Percentiles rank a stretch among this genome's conserved stretches.
phyloP scores from a whole-genome alignment of 208 protist species.

The Entamoeba invadens region DNA sequence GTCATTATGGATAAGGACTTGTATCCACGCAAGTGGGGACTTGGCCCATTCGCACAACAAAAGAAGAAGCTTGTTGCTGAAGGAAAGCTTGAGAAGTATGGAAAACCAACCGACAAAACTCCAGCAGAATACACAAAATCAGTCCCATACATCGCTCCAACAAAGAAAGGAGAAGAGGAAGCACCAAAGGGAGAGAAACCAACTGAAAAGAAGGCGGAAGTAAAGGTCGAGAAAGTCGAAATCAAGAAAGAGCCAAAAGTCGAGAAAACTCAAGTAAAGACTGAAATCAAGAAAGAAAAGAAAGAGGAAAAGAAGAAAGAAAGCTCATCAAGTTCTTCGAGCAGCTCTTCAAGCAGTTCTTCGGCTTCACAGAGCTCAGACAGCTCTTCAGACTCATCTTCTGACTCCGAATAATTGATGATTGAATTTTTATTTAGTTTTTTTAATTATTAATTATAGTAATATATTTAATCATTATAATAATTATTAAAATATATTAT shows the following conservation, averaged over 20 bases:
- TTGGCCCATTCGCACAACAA: slow-evolving; percentile 52
- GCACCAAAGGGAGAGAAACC: neutral
- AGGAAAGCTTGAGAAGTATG: slow-evolving; percentile 27
- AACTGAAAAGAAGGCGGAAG: neutral
- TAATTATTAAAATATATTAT: too few species aligned
- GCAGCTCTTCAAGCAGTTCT: neutral
- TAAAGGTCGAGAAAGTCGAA: neutral
- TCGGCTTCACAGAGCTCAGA: neutral
- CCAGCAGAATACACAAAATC: slow-evolving; percentile 4
- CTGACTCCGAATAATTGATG: too few species aligned
- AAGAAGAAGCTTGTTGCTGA: slow-evolving; percentile 14
- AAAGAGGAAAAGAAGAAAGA: neutral
- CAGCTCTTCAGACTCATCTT: neutral
- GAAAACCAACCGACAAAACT: slow-evolving; percentile 16
- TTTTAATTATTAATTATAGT: too few species aligned
- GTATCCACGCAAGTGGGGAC: slow-evolving; percentile 85
- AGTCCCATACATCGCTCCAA: neutral
- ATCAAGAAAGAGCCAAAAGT: too few species aligned
- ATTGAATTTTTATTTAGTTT: too few species aligned
- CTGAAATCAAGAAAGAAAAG: neutral
- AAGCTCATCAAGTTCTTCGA: neutral
- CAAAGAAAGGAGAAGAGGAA: neutral
- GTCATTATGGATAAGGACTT: slow-evolving; percentile 99
- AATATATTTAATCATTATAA: too few species aligned
- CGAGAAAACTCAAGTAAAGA: neutral